Evolutionary conservation across 164 flowering plant species (phyloP).

Genomic region (Santalum album): DNA sequence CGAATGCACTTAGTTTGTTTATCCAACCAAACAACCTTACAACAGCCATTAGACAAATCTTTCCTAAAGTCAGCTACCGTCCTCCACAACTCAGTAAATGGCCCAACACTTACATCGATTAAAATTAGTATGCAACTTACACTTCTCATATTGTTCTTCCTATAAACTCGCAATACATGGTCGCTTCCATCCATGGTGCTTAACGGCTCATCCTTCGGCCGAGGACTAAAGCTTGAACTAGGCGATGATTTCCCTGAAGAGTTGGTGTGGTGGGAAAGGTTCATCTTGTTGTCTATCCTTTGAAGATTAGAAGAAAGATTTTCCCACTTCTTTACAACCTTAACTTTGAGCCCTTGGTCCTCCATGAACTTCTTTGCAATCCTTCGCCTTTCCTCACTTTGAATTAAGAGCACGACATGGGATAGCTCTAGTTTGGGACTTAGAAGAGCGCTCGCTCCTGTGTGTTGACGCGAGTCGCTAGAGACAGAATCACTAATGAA

Average conservation of each 20-base stretch:
- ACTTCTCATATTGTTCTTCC: constrained; percentile 2
- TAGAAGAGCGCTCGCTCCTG: constrained; percentile 1
- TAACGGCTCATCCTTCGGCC: constrained; percentile 9
- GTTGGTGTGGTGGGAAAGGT: constrained; percentile 4
- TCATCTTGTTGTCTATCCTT: constrained; percentile 22
- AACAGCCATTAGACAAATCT: constrained; percentile 7
- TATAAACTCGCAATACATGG: neutral
- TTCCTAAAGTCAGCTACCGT: constrained; percentile 27
- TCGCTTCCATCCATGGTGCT: constrained; percentile 14
- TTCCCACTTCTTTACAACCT: constrained; percentile 24
- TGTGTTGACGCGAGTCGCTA: constrained; percentile 6
- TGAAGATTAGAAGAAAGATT: constrained; percentile 25
- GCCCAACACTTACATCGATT: constrained; percentile 32
- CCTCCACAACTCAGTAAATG: constrained; percentile 18
- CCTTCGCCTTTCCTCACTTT: constrained; percentile 34
- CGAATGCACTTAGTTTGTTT: constrained; percentile 2
- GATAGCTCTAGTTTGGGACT: constrained; percentile 20
- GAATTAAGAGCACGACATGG: constrained; percentile 38
- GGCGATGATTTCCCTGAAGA: constrained; percentile 15
- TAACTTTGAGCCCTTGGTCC: constrained; percentile 37
- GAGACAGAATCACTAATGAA: constrained; percentile 1
- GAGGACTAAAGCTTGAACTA: constrained; percentile 9
- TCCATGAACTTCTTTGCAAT: constrained; percentile 36
- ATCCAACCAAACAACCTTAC: constrained; percentile 33
- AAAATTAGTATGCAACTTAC: constrained; percentile 26